phyloP scores from a whole-genome alignment of 2,329 filamentous ascomycete species.

The Phaeoacremonium minimum region DNA sequence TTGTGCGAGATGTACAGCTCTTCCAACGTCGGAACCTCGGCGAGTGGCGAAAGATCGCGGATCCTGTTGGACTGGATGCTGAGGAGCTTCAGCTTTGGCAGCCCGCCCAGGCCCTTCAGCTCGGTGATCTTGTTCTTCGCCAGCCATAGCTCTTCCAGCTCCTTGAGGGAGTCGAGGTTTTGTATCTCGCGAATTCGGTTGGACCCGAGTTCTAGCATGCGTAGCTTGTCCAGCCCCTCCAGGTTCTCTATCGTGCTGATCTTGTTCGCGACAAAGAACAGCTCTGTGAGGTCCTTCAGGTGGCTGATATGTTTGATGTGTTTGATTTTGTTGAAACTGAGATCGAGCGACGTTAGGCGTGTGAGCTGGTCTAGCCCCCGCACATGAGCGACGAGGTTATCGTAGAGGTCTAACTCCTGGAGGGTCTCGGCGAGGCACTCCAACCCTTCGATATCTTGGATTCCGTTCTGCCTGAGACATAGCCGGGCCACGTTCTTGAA shows the following conservation, averaged over 20 bases:
- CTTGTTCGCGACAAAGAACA: slow-evolving; percentile 95
- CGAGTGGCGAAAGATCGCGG: slow-evolving; percentile 69
- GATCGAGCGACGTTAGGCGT: slow-evolving; percentile 74
- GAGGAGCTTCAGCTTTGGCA: slow-evolving; percentile 79
- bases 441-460: slow-evolving; percentile 75
- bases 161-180: slow-evolving; percentile 73
- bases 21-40: slow-evolving; percentile 70
- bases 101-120: slow-evolving; percentile 68
- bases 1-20: slow-evolving; percentile 97
- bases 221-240: slow-evolving; percentile 68
- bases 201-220: slow-evolving; percentile 84
- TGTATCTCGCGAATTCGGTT: slow-evolving; percentile 88
- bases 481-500: slow-evolving; percentile 74
- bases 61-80: slow-evolving; percentile 96
- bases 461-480: slow-evolving; percentile 89
- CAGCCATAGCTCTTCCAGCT: slow-evolving; percentile 85
- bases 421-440: slow-evolving; percentile 61
- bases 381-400: slow-evolving; percentile 88
- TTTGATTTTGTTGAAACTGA: slow-evolving; percentile 99
- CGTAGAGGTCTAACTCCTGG: slow-evolving; percentile 88
- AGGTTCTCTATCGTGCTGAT: slow-evolving; percentile 84
- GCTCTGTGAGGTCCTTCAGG: slow-evolving; percentile 70
- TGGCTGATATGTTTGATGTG: slow-evolving; percentile 88
- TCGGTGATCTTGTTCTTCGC: slow-evolving; percentile 95
- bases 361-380: slow-evolving; percentile 75